phyloP scores from a whole-genome alignment of 495 filamentous ascomycete genomes.

The Parathielavia appendiculata region DNA sequence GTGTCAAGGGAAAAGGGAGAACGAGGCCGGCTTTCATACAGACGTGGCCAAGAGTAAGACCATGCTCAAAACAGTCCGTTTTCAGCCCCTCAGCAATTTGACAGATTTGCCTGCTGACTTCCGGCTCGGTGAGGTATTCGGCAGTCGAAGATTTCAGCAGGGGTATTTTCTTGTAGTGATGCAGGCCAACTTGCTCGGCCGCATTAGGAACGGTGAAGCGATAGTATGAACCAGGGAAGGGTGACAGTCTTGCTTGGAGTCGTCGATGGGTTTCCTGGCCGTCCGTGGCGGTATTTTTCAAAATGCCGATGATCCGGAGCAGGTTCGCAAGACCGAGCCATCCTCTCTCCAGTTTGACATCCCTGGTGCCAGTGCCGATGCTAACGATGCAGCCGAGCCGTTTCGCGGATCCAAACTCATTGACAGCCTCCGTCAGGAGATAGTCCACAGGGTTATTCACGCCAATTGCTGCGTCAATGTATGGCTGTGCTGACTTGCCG shows the following conservation, averaged over 20 bases:
- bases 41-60: conserved; percentile 12
- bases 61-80: conserved; percentile 3
- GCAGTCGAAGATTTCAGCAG: conserved; percentile 17
- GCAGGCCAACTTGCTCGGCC: conserved; percentile 61
- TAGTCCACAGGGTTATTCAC: conserved; percentile 13
- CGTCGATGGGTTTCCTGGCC: conserved; percentile 7
- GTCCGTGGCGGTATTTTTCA: conserved; percentile 20
- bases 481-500: not conserved
- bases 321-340: not conserved
- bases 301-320: not conserved
- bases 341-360: conserved; percentile 1
- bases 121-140: conserved; percentile 4
- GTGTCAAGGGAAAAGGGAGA: not conserved
- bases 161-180: conserved; percentile 17
- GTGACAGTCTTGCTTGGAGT: not conserved
- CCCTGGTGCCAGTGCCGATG: conserved; percentile 17
- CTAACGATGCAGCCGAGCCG: conserved; percentile 15
- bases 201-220: conserved; percentile 49
- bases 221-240: conserved; percentile 13
- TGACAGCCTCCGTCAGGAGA: conserved; percentile 4
- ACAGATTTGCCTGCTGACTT: conserved; percentile 5
- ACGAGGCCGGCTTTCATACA: not conserved
- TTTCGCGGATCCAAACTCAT: conserved; percentile 4
- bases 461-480: conserved; percentile 15
- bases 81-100: conserved; percentile 4